These are phyloP conservation scores for Sporothrix protearum DNA, from an alignment of 2,329 filamentous ascomycete genomes.

Conservation along the genomic window DNA sequence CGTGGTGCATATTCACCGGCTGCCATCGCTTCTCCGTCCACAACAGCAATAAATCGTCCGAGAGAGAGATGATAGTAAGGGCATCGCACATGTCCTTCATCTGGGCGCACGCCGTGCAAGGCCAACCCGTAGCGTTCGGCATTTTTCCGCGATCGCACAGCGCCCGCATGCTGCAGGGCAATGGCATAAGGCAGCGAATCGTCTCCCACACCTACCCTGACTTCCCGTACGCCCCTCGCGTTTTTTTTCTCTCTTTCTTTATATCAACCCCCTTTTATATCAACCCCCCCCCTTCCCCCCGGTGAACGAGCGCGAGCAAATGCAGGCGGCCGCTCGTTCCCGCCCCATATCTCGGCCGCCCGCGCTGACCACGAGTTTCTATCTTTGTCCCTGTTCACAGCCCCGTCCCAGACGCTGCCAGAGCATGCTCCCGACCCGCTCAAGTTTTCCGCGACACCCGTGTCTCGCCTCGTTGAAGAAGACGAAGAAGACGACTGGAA, in stretches of 20 bases:
- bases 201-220: not conserved
- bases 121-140: not conserved
- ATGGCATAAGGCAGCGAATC: not conserved
- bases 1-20: not conserved
- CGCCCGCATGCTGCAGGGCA: not conserved
- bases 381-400: constrained; percentile 35
- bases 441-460: constrained; percentile 51
- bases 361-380: constrained; percentile 18
- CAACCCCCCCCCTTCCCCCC: no score
- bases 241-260: not conserved
- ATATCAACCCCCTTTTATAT: no score
- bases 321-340: constrained; percentile 12
- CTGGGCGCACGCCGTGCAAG: constrained; percentile 2
- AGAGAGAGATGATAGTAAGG: not conserved
- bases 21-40: not conserved
- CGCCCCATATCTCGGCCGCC: not conserved
- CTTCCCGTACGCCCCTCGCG: not conserved
- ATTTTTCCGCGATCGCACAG: constrained; percentile 18
- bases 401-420: constrained; percentile 58
- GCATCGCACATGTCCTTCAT: not conserved
- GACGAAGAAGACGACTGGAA: constrained; percentile 54
- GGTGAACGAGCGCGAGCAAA: not conserved
- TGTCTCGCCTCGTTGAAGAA: constrained; percentile 52
- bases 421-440: constrained; percentile 52
- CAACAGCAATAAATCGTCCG: not conserved